A percentile compares a stretch with the other conserved stretches of the same genome.
These are phyloP conservation scores for Cicer pinnatifidum DNA, from an alignment of 306 rosid genomes.

Conservation along the genomic window DNA sequence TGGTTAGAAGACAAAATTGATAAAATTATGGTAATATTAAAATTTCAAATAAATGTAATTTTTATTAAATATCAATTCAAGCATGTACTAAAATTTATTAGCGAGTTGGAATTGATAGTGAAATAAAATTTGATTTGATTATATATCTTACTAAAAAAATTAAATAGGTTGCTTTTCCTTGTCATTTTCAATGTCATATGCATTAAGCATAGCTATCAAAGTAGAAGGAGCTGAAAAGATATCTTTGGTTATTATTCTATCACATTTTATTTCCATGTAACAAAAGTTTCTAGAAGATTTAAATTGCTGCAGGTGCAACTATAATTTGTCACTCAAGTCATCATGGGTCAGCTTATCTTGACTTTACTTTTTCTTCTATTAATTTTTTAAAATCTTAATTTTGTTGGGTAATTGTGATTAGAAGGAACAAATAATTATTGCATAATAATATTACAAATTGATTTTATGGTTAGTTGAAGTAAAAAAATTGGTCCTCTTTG, in stretches of 20 bases:
- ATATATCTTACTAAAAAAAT: background rate
- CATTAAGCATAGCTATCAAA: conserved; percentile 35
- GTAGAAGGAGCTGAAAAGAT: conserved; percentile 61
- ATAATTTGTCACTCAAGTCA: conserved; percentile 50
- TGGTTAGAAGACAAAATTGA: no score
- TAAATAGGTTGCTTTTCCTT: conserved; percentile 3
- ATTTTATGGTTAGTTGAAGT: background rate
- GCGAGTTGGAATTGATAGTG: no score
- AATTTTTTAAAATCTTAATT: conserved; percentile 5
- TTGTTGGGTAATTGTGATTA: conserved; percentile 42
- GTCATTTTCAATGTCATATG: conserved; percentile 55
- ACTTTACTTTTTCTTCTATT: conserved; percentile 9
- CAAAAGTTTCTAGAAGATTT: conserved; percentile 67
- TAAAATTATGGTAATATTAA: no score
- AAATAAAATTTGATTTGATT: no score
- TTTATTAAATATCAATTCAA: no score
- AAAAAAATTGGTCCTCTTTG: background rate
- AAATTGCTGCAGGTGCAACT: conserved; percentile 42
- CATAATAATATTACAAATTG: background rate
- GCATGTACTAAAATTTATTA: no score
- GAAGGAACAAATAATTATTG: background rate
- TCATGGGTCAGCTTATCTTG: conserved; percentile 55
- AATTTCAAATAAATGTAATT: no score
- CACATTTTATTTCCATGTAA: conserved; percentile 36
- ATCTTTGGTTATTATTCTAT: conserved; percentile 39